Evolutionary conservation across 2,329 filamentous ascomycete genomes (phyloP).

Genomic region (Knufia petricola): DNA sequence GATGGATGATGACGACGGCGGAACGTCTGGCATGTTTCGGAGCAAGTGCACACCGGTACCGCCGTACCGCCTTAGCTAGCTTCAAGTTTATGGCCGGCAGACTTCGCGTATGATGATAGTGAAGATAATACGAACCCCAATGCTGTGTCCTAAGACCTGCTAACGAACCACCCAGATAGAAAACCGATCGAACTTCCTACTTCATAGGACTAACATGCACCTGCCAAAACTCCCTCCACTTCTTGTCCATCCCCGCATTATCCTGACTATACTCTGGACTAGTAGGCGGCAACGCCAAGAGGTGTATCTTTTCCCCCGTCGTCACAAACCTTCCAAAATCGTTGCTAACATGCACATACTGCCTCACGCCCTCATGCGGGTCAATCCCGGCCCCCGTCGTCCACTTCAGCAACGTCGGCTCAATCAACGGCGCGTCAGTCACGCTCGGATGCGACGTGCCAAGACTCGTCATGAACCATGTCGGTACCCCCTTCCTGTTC

Average conservation of each 20-base stretch:
- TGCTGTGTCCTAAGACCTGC: too few species aligned
- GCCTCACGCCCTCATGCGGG: constrained; percentile 45
- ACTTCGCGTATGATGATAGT: too few species aligned
- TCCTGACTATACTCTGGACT: constrained; percentile 19
- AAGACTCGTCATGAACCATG: constrained; percentile 45
- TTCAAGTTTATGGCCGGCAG: too few species aligned
- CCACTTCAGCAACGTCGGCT: constrained; percentile 51
- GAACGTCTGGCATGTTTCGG: too few species aligned
- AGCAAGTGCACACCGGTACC: too few species aligned
- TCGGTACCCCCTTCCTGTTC: constrained; percentile 32
- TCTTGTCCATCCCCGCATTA: not conserved
- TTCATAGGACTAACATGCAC: constrained; percentile 14
- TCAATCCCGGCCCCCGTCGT: constrained; percentile 53
- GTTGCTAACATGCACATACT: constrained; percentile 51
- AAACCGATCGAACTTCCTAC: too few species aligned
- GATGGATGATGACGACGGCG: too few species aligned
- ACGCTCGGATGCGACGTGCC: constrained; percentile 54
- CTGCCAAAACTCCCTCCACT: constrained; percentile 13
- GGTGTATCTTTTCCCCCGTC: constrained; percentile 34
- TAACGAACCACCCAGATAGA: too few species aligned
- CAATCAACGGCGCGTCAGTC: constrained; percentile 57
- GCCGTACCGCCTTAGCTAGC: too few species aligned
- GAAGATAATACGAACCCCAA: too few species aligned
- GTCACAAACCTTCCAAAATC: constrained; percentile 47
- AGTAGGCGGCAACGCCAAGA: constrained; percentile 42